Evolutionary conservation across 2,329 filamentous ascomycete species (phyloP), one percentile per base, ranked within the genome.

Genomic region (Diplodia mutila): DNA sequence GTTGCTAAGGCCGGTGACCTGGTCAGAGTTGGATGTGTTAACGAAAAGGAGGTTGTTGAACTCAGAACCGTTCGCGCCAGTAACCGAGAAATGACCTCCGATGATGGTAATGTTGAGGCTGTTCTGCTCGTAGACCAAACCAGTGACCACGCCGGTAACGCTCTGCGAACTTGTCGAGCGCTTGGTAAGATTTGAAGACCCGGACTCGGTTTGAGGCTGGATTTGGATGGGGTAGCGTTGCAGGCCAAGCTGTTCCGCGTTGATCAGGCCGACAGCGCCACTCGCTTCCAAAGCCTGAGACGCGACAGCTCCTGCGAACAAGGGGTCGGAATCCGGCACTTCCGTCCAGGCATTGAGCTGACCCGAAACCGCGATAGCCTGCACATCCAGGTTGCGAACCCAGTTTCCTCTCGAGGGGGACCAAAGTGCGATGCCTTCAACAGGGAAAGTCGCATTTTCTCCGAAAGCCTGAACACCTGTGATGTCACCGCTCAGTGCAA

Each of bases 401-500:
- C 95, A 99, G 76, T 95, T 95, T 68, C 85, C 85, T 69, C 86
- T 84, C 3, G 93, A 96, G 3, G 92, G 92, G 8, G 98, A 90
- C 95, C 95, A 99, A 46, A 98, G 84, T 16, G 93, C 94, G 74
- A 99, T 93, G 2, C 94, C 93, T 61, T 87, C 80, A 0, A 89
- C 91, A 9, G 85, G 74, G 32, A 89, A 84, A 11, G 88, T 85
- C 7, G 84, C 78, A 71, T 89, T 89, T 70, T 83, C 83, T 42
- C 82, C 87, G 72, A 93, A 94, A 0, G 85, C 86, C 32, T 90
- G 85, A 69, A 97, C 87, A 65, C 88, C 83, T 18, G 86, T 85
- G 77, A 99, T 99, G 69, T 88, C 84, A 6, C 95, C 95, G 59
- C 89, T 94, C 68, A 99, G 83, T 1, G 90, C 89, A 70, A 98